Evolutionary conservation across 768 basidiomycete species (phyloP).

Genomic region (Pleurotus ostreatus): DNA sequence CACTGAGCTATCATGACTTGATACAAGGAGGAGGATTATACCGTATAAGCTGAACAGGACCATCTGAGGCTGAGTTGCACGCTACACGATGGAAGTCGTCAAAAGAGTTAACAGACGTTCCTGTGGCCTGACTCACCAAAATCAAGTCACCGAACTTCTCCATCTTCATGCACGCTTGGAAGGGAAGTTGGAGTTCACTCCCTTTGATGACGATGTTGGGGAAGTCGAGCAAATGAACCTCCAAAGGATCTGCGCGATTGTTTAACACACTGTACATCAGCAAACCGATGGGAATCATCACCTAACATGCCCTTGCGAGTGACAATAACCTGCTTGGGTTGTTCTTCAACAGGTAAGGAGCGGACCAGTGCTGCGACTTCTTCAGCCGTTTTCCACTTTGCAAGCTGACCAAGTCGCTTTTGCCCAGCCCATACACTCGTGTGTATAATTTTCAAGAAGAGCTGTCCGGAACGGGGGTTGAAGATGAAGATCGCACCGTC

Average conservation of each 20-base stretch:
- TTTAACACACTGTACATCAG: background rate
- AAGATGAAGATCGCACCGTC: conserved; percentile 98
- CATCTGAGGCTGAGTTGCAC: conserved; percentile 99
- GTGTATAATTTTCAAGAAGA: conserved; percentile 99
- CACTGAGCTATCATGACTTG: conserved; percentile 1
- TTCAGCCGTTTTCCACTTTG: conserved; percentile 99
- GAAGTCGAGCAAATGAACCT: conserved; percentile 99
- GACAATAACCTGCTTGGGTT: conserved; percentile 99
- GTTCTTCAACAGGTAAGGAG: conserved; percentile 98
- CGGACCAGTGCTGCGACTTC: conserved; percentile 98
- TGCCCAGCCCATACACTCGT: conserved; percentile 99
- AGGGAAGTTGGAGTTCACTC: conserved; percentile 94
- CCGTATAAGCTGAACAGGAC: conserved; percentile 96
- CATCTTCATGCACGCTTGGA: conserved; percentile 99
- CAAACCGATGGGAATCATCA: conserved; percentile 25
- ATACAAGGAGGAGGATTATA: conserved; percentile 20
- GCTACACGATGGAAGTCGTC: conserved; percentile 34
- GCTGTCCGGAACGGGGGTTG: conserved; percentile 96
- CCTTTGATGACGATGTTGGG: conserved; percentile 99
- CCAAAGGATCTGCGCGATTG: conserved; percentile 66
- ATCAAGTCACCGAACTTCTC: conserved; percentile 99
- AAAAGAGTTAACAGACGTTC: background rate
- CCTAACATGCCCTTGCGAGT: conserved; percentile 99
- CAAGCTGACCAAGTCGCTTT: conserved; percentile 98
- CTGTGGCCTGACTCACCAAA: conserved; percentile 40